Percentiles rank a stretch among this genome's conserved stretches.
These are phyloP conservation scores for Carex myosuroides DNA, from an alignment of 176 grass and related monocot genomes.

Conservation along the genomic window DNA sequence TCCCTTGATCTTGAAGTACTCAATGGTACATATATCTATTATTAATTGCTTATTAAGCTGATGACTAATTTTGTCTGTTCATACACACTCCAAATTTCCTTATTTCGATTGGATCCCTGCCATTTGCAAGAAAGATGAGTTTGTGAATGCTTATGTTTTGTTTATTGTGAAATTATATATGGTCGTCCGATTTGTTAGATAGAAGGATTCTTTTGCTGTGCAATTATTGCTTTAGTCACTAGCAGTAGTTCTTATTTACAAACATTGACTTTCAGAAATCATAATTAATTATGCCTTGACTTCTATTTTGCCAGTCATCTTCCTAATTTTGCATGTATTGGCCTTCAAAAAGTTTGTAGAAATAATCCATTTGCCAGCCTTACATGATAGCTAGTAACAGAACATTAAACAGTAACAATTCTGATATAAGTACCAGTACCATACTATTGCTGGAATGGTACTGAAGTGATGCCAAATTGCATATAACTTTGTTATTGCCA, in stretches of 20 bases:
- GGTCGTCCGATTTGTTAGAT: background rate
- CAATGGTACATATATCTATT: slow-evolving; percentile 41
- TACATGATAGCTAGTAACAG: background rate
- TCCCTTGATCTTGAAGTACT: slow-evolving; percentile 70
- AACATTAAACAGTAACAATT: background rate
- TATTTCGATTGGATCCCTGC: background rate
- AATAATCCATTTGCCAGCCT: background rate
- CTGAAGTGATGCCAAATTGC: background rate
- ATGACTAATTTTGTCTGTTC: background rate
- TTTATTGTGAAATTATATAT: background rate
- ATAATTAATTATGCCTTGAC: background rate
- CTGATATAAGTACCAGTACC: background rate
- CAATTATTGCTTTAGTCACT: background rate
- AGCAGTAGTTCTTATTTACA: background rate
- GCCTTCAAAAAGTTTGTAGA: background rate
- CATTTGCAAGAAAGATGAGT: background rate
- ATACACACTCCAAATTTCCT: background rate
- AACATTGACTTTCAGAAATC: background rate
- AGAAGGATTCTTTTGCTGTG: background rate
- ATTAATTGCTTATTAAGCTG: background rate
- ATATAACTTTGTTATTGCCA: background rate
- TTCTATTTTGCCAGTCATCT: background rate
- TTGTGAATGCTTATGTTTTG: background rate
- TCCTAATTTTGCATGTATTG: background rate
- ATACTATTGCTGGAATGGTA: background rate